Percentiles rank a stretch among this genome's conserved stretches.
phyloP scores from a whole-genome alignment of 2,329 filamentous ascomycete species.

The Colletotrichum sp. region DNA sequence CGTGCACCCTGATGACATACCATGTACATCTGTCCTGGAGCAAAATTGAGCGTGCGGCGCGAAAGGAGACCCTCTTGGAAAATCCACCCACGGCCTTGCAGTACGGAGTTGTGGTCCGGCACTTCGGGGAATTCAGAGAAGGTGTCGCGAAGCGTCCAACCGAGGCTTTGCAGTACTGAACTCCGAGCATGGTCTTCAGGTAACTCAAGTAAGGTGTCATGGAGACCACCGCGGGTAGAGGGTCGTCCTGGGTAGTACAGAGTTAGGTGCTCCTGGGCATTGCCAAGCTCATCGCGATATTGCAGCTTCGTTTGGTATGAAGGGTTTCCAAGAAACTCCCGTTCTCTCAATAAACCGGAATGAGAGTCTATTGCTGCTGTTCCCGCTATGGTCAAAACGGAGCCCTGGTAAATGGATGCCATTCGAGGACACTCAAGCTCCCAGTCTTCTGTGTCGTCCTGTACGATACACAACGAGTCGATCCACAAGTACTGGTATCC shows the following conservation, averaged over 20 bases:
- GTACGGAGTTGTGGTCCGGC: background rate
- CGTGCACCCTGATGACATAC: background rate
- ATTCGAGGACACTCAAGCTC: background rate
- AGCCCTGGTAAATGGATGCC: background rate
- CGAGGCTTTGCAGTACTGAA: background rate
- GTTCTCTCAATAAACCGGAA: background rate
- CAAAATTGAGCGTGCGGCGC: background rate
- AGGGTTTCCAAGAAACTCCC: background rate
- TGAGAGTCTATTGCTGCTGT: background rate
- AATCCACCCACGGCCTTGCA: background rate
- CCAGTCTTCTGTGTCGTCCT: background rate
- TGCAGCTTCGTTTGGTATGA: background rate
- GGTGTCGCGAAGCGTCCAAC: background rate
- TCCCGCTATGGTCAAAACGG: background rate
- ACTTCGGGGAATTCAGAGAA: background rate
- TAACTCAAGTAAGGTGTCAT: background rate
- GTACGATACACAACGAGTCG: slow-evolving; percentile 2
- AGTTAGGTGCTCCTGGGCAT: background rate
- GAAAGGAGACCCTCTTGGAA: background rate
- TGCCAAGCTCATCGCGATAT: background rate
- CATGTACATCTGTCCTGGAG: background rate
- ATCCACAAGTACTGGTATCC: background rate
- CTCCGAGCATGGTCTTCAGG: background rate
- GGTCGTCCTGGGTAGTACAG: background rate
- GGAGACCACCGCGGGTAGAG: background rate